These are phyloP conservation scores for Theobroma cacao DNA, from an alignment of 345 rosid genomes.

Conservation along the genomic window DNA sequence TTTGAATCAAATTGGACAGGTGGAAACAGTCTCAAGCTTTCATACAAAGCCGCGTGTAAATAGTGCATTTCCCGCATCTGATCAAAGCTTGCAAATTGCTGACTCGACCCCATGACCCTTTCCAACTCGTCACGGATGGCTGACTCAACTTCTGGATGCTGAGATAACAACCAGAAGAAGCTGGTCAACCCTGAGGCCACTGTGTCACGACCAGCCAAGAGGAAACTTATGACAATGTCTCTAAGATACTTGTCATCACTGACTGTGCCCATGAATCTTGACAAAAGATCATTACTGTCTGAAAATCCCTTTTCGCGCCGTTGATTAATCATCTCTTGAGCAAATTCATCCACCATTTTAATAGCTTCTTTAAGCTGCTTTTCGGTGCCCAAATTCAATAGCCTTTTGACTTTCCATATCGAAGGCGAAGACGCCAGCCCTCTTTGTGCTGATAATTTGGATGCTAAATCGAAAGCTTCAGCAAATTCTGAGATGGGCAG, in stretches of 20 bases:
- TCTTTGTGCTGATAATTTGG: slow-evolving; percentile 49
- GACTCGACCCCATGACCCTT: slow-evolving; percentile 34
- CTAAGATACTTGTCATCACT: slow-evolving; percentile 55
- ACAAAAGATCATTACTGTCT: slow-evolving; percentile 44
- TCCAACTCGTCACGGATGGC: slow-evolving; percentile 47
- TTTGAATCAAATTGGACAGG: slow-evolving; percentile 84
- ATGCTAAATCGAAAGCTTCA: slow-evolving; percentile 56
- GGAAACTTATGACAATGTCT: slow-evolving; percentile 65
- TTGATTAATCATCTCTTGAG: slow-evolving; percentile 41
- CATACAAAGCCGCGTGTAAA: slow-evolving; percentile 55
- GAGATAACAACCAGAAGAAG: slow-evolving; percentile 57
- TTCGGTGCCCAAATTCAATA: slow-evolving; percentile 59
- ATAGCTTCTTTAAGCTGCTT: slow-evolving; percentile 51
- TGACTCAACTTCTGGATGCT: slow-evolving; percentile 45
- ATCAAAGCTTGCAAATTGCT: slow-evolving; percentile 21
- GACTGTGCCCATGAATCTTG: slow-evolving; percentile 59
- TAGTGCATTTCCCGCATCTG: slow-evolving; percentile 52
- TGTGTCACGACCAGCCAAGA: slow-evolving; percentile 79
- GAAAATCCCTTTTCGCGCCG: slow-evolving; percentile 36
- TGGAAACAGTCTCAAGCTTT: slow-evolving; percentile 63
- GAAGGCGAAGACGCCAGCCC: slow-evolving; percentile 40
- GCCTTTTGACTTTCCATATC: slow-evolving; percentile 54
- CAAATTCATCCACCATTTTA: slow-evolving; percentile 39
- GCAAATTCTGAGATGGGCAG: slow-evolving; percentile 51
- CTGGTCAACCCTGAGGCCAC: slow-evolving; percentile 65